Conservation (phyloP, 805 yeast genomes). For the Candida sphagnicola region DNA sequence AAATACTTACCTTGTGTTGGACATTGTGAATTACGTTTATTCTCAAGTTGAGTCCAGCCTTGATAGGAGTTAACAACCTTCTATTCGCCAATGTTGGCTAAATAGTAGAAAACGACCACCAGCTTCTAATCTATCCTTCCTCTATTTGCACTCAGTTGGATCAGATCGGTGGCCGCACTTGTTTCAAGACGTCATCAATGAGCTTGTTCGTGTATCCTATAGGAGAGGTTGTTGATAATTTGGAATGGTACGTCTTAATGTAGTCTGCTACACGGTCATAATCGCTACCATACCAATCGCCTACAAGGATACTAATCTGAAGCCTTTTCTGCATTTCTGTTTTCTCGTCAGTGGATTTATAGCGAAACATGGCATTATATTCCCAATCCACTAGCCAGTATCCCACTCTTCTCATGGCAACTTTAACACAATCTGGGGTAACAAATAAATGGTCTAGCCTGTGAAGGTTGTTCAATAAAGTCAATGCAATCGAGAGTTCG, state of each 20-base stretch:
- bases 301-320: constrained; percentile 32
- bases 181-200: constrained; percentile 32
- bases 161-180: constrained; percentile 38
- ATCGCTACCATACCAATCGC: constrained; percentile 44
- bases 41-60: too few species aligned
- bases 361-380: constrained; percentile 15
- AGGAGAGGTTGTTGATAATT: constrained; percentile 19
- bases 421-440: constrained; percentile 35
- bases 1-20: too few species aligned
- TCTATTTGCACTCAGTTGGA: too few species aligned
- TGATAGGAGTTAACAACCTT: too few species aligned
- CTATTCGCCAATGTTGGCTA: too few species aligned
- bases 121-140: background rate
- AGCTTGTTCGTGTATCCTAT: constrained; percentile 31
- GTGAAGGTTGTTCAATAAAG: constrained; percentile 13
- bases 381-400: constrained; percentile 46
- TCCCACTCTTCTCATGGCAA: constrained; percentile 35
- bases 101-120: too few species aligned
- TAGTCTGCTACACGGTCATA: constrained; percentile 29
- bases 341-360: constrained; percentile 4
- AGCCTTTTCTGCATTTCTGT: constrained; percentile 15
- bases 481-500: constrained; percentile 26
- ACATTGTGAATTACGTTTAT: too few species aligned
- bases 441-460: constrained; percentile 16
- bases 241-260: constrained; percentile 16